Conservation (phyloP, 768 basidiomycete species). For the Leccinum truebloodii region DNA sequence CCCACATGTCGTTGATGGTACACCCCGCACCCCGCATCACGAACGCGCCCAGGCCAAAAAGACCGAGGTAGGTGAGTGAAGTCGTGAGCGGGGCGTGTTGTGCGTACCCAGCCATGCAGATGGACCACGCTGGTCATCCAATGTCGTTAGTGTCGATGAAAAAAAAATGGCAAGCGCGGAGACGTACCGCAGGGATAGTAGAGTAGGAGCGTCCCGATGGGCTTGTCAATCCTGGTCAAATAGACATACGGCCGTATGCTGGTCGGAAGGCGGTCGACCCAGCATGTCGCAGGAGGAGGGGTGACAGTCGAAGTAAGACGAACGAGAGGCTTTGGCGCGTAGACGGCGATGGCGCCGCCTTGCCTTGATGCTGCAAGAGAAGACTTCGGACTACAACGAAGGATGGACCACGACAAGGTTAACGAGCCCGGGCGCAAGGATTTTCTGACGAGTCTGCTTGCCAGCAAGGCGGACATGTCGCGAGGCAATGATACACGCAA, state of each 20-base stretch:
- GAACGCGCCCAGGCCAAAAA: constrained; percentile 89
- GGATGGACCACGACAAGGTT: constrained; percentile 1
- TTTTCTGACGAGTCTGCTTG: constrained; percentile 3
- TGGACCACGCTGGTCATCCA: constrained; percentile 81
- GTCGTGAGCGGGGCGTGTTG: constrained; percentile 62
- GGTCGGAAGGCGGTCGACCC: constrained; percentile 67
- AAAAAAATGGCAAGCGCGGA: no score
- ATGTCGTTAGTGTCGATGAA: not conserved
- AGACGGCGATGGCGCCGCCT: not conserved
- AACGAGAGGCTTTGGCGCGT: constrained; percentile 9
- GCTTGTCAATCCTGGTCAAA: constrained; percentile 91
- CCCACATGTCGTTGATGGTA: constrained; percentile 99
- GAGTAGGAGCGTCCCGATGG: constrained; percentile 88
- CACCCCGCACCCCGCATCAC: constrained; percentile 99
- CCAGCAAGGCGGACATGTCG: constrained; percentile 15
- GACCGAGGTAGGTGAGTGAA: constrained; percentile 71
- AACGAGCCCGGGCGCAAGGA: constrained; percentile 1
- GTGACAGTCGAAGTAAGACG: constrained; percentile 18
- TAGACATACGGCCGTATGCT: constrained; percentile 76
- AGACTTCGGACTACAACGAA: not conserved
- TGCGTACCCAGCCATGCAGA: constrained; percentile 93
- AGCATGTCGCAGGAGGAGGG: constrained; percentile 40
- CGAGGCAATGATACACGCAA: not conserved
- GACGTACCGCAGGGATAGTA: constrained; percentile 94
- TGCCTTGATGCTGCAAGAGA: not conserved